Evolutionary conservation across 371 early-diverging fungal species (phyloP), one percentile per base, ranked within the genome.

Genomic region (Nematocida displodere): DNA sequence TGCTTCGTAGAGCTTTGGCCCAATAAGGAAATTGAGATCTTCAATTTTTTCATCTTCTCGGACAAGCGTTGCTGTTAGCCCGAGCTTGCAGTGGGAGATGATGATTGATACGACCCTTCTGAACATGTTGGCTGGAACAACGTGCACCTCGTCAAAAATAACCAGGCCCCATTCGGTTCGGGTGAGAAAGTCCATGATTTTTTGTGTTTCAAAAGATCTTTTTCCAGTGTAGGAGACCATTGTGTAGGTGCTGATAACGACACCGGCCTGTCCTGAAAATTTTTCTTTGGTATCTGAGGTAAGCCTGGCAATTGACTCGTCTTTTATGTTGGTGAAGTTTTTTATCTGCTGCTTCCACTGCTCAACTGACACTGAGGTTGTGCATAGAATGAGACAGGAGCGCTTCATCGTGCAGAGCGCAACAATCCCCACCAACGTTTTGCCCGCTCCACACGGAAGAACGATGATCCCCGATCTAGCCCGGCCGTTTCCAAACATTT

Each of bases 1-100:
- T 33, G 99, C 99, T 85, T 99, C 99, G 83, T 93, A 99, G 33
- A 99, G 85, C 83, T 99, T 99, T 33, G 99, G 99, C 4, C 99
- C 99, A 80, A 99, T 97, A 79, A 99, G 85, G 80, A 93, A 99
- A 85, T 97, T 97, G 62, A 99, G 85, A 81, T 95, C 94, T 78
- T 89, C 91, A 82, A 99, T 99, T 85, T 96, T 96, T 80, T 97
- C 95, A 82, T 99, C 99, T 81, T 99, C 99, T 76, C 99, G 87
- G 26, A 99, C 96, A 24, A 99, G 86, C 0, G 99, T 99, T 0
- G 99, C 99, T 0, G 97, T 97, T 59, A 99, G 84, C 0, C 99
- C 99, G 8, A 99, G 87, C 82, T 99, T 99, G 55, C 93, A 89
- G 78, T 97, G 96, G 0, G 97, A 92, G 17, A 90, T 89, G 59